phyloP scores from a whole-genome alignment of 192 early-diverging fungal genomes.

The Backusella australiensis region DNA sequence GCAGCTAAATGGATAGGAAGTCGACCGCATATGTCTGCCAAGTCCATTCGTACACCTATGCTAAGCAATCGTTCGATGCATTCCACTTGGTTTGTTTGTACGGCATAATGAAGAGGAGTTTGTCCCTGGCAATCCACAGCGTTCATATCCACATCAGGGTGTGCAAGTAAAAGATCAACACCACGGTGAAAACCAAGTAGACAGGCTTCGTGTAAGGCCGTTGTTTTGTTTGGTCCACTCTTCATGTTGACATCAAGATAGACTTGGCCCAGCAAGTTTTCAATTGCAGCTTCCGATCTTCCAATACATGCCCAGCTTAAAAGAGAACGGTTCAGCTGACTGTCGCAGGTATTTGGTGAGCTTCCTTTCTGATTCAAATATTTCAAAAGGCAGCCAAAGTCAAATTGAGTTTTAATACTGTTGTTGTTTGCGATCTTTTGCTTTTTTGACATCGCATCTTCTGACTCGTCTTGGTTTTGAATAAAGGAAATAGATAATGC shows the following conservation, averaged over 20 bases:
- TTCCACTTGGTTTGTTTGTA: background rate
- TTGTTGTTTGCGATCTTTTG: conserved; percentile 8
- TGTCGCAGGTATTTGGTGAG: background rate
- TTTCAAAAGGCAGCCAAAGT: background rate
- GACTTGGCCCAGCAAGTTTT: conserved; percentile 1
- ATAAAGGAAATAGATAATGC: conserved; percentile 1
- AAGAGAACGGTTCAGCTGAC: conserved; percentile 5
- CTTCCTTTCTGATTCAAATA: conserved; percentile 16
- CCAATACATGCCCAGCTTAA: conserved; percentile 20
- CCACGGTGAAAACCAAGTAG: background rate
- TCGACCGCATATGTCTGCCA: conserved; percentile 8
- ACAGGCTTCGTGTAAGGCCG: conserved; percentile 15
- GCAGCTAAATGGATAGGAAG: conserved; percentile 25
- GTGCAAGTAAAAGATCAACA: conserved; percentile 17
- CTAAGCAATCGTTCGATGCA: conserved; percentile 6
- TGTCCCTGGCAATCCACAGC: background rate
- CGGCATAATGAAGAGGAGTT: conserved; percentile 24
- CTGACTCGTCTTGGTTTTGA: background rate
- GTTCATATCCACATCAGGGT: conserved; percentile 14
- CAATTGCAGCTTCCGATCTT: conserved; percentile 11
- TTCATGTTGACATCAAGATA: conserved; percentile 12
- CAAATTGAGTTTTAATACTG: background rate
- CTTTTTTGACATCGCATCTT: background rate
- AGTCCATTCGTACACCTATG: conserved; percentile 13
- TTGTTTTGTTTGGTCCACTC: conserved; percentile 11